These are phyloP conservation scores for Penicillium sp. DNA, from an alignment of 2,329 filamentous ascomycete species.

Conservation along the genomic window DNA sequence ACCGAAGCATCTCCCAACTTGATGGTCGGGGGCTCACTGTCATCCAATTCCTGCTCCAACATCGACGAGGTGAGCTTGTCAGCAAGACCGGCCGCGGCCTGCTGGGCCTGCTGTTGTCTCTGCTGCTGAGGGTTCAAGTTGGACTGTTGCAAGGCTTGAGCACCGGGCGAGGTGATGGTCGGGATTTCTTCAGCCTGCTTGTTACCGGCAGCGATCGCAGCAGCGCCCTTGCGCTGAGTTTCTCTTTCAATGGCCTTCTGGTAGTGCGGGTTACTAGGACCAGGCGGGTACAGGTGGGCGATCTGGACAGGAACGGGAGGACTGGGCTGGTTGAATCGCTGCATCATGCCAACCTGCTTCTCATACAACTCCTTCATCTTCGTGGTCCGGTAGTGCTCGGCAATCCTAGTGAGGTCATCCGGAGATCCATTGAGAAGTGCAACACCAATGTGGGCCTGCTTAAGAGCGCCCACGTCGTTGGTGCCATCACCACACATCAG, in stretches of 20 bases:
- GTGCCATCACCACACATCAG: conserved; percentile 99
- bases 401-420: conserved; percentile 88
- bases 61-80: conserved; percentile 85
- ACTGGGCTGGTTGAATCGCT: conserved; percentile 87
- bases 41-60: conserved; percentile 87
- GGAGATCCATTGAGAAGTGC: conserved; percentile 93
- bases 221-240: conserved; percentile 75
- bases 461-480: conserved; percentile 95
- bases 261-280: conserved; percentile 90
- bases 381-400: conserved; percentile 88
- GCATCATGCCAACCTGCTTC: conserved; percentile 91
- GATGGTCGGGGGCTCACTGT: conserved; percentile 89
- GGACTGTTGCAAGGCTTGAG: conserved; percentile 61
- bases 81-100: conserved; percentile 76
- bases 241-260: conserved; percentile 89
- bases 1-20: conserved; percentile 98
- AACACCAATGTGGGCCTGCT: conserved; percentile 97
- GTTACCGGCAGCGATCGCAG: conserved; percentile 54
- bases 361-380: conserved; percentile 99
- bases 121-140: conserved; percentile 57
- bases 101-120: conserved; percentile 62
- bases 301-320: conserved; percentile 93
- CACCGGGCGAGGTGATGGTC: conserved; percentile 69
- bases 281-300: conserved; percentile 91
- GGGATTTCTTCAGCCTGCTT: conserved; percentile 62